These are phyloP conservation scores for Oxytropis ochrocephala DNA, from an alignment of 306 rosid species.

Conservation along the genomic window DNA sequence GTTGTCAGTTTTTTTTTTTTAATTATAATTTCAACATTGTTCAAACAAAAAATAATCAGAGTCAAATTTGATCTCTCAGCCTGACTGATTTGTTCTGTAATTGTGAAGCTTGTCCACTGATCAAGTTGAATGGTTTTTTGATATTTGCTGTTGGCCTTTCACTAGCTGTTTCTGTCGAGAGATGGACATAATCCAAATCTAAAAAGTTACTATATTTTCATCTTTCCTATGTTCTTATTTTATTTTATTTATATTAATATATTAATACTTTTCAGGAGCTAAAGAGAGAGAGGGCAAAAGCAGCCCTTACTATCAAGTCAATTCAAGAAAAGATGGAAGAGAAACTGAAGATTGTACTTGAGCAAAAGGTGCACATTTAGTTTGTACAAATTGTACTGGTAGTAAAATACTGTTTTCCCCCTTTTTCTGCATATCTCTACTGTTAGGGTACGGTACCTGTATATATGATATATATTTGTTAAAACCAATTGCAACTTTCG, in stretches of 20 bases:
- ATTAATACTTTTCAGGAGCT: conserved; percentile 51
- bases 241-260: background rate
- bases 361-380: conserved; percentile 56
- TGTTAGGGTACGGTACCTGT: background rate
- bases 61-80: conserved; percentile 15
- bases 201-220: background rate
- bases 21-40: background rate
- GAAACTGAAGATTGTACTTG: conserved; percentile 64
- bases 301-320: conserved; percentile 76
- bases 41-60: conserved; percentile 15
- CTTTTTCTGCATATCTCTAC: background rate
- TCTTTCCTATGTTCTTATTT: background rate
- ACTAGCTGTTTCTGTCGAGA: background rate
- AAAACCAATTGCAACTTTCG: conserved; percentile 21
- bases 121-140: conserved; percentile 4
- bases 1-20: too few relatives aligned
- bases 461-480: conserved; percentile 15
- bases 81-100: background rate
- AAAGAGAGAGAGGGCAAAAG: conserved; percentile 77
- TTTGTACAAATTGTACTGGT: conserved; percentile 13
- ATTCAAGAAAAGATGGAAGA: conserved; percentile 88
- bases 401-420: background rate
- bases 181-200: background rate
- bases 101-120: background rate
- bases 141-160: conserved; percentile 7